Base-by-base conservation (phyloP, 192 early-diverging fungal genomes). In the Backusella westeae region DNA sequence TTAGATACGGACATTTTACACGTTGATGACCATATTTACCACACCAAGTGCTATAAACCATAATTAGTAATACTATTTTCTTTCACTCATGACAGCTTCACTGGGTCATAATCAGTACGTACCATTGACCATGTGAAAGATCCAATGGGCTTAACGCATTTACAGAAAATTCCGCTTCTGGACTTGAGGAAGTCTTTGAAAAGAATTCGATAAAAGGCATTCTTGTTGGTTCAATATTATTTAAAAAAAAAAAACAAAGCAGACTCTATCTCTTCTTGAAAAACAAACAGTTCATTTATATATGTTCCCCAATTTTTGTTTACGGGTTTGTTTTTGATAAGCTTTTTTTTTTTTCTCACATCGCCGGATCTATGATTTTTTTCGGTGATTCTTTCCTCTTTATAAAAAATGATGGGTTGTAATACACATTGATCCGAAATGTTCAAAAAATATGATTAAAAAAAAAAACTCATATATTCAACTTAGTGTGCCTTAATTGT, bases 121-220 rank as follows among this genome's bases (percentile, higher is more conserved):
- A 56, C 52, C 52, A 56, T 56, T 56, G 52, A 21, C 52, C 52
- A 56, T 56, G 52, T 56, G 52, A 56, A n/a, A 56, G 52, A 56
- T 56, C 52, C 21, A 56, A 56, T 21, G 52, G 52, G 7, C 6
- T 56, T 56, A 56, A 7, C n/a, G 19, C 52, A 21, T 56, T 56
- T n/a, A 56, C 52, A 56, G 52, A 21, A 21, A 56, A 21, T 21
- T 56, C 52, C 9, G 3, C 21, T 10, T 21, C 52, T 56, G 17
- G 9, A 21, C 19, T 21, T 21, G 52, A 21, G 21, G 9, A 21
- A 6, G 9, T 21, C 1, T 21, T 21, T 56, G 52, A 56, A 56
- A n/a, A 56, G 8, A n/a, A 23, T 17, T 44, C 15, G 12, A 44
- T 44, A 44, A 44, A 44, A 17, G 42, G 5, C 42, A 44, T 44